Evolutionary conservation across 208 protist genomes (phyloP).

Genomic region (Leishmania braziliensis): DNA sequence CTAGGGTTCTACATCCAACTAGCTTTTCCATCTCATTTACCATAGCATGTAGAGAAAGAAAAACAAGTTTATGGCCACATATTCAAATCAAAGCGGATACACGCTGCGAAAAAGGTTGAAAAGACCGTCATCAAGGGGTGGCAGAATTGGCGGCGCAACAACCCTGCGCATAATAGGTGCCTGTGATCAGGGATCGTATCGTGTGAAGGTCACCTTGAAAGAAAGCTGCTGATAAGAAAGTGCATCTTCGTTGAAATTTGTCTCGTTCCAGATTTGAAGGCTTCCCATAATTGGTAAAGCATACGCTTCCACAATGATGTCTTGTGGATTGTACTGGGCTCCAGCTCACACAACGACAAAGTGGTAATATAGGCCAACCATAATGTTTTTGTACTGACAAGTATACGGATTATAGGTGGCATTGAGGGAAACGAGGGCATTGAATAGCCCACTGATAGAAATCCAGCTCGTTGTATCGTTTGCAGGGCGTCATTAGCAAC

Average conservation of each 20-base stretch:
- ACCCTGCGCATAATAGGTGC: constrained; percentile 48
- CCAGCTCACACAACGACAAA: constrained; percentile 75
- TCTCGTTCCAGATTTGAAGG: constrained; percentile 60
- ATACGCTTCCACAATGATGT: constrained; percentile 77
- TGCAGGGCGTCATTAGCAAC: constrained; percentile 68
- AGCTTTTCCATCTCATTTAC: neutral
- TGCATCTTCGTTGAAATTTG: constrained; percentile 40
- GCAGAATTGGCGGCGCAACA: constrained; percentile 66
- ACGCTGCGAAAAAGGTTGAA: constrained; percentile 78
- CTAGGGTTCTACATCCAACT: neutral
- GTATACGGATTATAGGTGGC: constrained; percentile 45
- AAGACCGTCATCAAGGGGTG: constrained; percentile 56
- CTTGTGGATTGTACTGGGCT: constrained; percentile 73
- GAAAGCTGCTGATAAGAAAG: constrained; percentile 39
- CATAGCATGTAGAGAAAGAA: neutral
- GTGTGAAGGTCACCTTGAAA: constrained; percentile 58
- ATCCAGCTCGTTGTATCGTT: constrained; percentile 82
- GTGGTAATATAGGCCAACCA: constrained; percentile 64
- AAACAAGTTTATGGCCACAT: neutral
- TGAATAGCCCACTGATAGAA: constrained; percentile 45
- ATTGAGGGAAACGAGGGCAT: constrained; percentile 23
- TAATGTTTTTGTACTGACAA: constrained; percentile 58
- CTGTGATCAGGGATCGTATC: constrained; percentile 50
- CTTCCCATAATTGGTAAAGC: constrained; percentile 49
- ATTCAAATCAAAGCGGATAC: constrained; percentile 26